Base-by-base conservation (phyloP, 1,284 basidiomycete genomes). In the Leccinum subrobustum region DNA sequence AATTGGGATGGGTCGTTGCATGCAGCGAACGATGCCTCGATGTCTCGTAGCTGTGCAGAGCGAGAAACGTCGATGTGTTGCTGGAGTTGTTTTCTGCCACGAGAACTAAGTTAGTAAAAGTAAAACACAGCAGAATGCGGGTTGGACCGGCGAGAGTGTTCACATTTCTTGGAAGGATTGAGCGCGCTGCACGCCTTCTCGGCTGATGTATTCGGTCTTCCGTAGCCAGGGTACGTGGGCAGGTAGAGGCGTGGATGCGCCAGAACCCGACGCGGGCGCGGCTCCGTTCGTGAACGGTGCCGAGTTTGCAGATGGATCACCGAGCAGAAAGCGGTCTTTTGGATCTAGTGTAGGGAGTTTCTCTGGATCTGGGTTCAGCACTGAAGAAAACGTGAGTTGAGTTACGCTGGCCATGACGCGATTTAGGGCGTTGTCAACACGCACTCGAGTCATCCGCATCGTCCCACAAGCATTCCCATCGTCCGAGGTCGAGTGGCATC, bases 401-500 rank as follows among this genome's bases (percentile, higher is more conserved):
- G 48, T 50, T 50, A 27, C 23, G 25, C 48, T 50, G 4, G 23
- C 7, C 23, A 2, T 27, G 16, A n/a, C 27, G 48, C 25, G 25
- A 27, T 51, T 50, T 12, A 11, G 44, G 42, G 42, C 42, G 42
- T 47, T 12, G 44, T 47, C 6, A 47, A 27, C 31, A 75, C 83
- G 65, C 60, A 90, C 92, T 80, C 58, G 83, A 81, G 73, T 91
- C 87, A 68, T 88, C 83, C 9, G 80, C 87, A 52, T 83, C 83
- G 52, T 92, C 88, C 92, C 93, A 94, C 18, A 93, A 76, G 37
- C 86, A 90, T 54, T 91, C 88, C 81, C 87, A 95, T 62, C 83
- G 82, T 23, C 91, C 89, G 54, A 96, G 76, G 71, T 97, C 92
- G 23, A 98, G 77, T 0, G 95, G 94, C 93, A 98, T 96, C 1